These are phyloP conservation scores for Erythrobasidium hasegawianum DNA, from an alignment of 1,284 basidiomycete genomes.

Conservation along the genomic window DNA sequence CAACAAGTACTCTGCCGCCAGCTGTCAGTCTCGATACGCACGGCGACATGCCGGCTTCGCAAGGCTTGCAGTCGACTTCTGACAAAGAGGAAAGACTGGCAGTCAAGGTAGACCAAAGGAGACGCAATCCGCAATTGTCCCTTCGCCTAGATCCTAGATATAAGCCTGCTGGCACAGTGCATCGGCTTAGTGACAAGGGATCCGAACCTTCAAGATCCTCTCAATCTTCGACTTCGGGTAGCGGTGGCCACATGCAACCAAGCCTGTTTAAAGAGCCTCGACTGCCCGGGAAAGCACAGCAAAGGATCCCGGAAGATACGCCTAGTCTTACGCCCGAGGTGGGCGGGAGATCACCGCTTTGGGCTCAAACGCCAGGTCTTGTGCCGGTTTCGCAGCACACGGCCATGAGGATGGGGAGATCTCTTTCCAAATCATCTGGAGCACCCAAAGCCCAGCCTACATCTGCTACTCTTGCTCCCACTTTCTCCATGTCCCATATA, in stretches of 20 bases:
- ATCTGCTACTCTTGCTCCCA: slow-evolving; percentile 14
- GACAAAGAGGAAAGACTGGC: slow-evolving; percentile 10
- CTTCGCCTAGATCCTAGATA: slow-evolving; percentile 42
- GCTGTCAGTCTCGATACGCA: slow-evolving; percentile 34
- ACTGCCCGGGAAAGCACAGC: background rate
- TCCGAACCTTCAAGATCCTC: slow-evolving; percentile 17
- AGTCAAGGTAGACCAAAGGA: slow-evolving; percentile 28
- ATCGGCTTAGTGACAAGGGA: slow-evolving; percentile 8
- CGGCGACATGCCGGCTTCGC: background rate
- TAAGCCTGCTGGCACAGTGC: slow-evolving; percentile 28
- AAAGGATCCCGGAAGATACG: slow-evolving; percentile 9
- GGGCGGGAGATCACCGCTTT: slow-evolving; percentile 39
- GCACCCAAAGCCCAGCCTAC: slow-evolving; percentile 4
- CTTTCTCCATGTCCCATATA: slow-evolving; percentile 62
- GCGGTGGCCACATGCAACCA: background rate
- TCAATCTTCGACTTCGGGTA: slow-evolving; percentile 23
- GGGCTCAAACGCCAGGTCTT: slow-evolving; percentile 43
- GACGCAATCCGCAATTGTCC: slow-evolving; percentile 44
- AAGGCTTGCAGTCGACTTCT: no score
- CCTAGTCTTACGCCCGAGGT: slow-evolving; percentile 36
- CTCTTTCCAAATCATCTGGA: slow-evolving; percentile 1
- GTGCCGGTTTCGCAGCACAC: slow-evolving; percentile 37
- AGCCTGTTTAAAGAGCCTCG: slow-evolving; percentile 32
- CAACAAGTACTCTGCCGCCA: slow-evolving; percentile 41
- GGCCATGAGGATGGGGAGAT: slow-evolving; percentile 21